Conservation (phyloP, 192 early-diverging fungal genomes). For the Coemansia sp. region DNA sequence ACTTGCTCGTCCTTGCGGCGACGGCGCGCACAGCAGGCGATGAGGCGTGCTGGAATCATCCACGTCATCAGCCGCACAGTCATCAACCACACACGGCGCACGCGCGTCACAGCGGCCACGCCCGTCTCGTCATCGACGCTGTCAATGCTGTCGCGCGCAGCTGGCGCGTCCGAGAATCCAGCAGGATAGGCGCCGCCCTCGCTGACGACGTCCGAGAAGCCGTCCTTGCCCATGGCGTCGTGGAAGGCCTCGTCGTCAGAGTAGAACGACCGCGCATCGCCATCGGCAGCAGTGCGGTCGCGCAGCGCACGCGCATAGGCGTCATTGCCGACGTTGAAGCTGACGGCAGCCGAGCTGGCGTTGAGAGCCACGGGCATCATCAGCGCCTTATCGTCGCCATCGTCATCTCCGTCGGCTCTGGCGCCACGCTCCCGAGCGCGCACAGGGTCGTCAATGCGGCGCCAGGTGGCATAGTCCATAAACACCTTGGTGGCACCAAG, state of each 20-base stretch:
- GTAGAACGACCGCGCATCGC: slow-evolving; percentile 61
- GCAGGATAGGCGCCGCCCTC: slow-evolving; percentile 36
- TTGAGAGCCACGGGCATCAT: slow-evolving; percentile 30
- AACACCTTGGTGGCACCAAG: slow-evolving; percentile 66
- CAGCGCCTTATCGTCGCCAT: slow-evolving; percentile 40
- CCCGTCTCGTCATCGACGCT: slow-evolving; percentile 39
- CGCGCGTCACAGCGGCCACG: slow-evolving; percentile 57
- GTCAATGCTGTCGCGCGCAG: slow-evolving; percentile 33
- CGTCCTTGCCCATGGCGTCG: slow-evolving; percentile 48
- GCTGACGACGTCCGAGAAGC: slow-evolving; percentile 42
- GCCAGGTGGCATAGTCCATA: slow-evolving; percentile 76
- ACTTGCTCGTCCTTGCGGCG: slow-evolving; percentile 74
- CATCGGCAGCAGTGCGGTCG: slow-evolving; percentile 40
- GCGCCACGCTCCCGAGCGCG: slow-evolving; percentile 61
- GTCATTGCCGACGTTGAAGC: slow-evolving; percentile 16
- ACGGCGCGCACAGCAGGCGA: slow-evolving; percentile 76
- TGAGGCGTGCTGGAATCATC: slow-evolving; percentile 67
- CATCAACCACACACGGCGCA: slow-evolving; percentile 46
- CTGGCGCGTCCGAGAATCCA: slow-evolving; percentile 20
- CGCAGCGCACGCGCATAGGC: slow-evolving; percentile 46
- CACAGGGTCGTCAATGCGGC: slow-evolving; percentile 77
- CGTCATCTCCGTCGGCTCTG: slow-evolving; percentile 56
- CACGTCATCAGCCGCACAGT: slow-evolving; percentile 49
- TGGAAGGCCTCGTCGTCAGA: slow-evolving; percentile 69
- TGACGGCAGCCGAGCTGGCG: slow-evolving; percentile 43